These are phyloP conservation scores for Nemania sp. DNA, from an alignment of 2,329 filamentous ascomycete species.

Conservation along the genomic window DNA sequence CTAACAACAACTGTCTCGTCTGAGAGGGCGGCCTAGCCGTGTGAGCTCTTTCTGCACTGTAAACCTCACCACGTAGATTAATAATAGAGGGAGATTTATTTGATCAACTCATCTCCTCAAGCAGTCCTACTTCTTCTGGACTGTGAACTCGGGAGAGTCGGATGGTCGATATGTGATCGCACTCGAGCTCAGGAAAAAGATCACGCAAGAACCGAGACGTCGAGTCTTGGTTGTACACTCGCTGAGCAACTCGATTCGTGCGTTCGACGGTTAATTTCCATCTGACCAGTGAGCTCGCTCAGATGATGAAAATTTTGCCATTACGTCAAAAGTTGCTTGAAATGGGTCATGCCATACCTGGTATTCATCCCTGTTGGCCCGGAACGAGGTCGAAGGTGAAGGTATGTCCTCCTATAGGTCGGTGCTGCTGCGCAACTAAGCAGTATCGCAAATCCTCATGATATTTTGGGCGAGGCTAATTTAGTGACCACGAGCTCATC, in stretches of 20 bases:
- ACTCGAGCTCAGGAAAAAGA: not conserved
- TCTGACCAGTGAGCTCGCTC: not conserved
- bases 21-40: not conserved
- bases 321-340: conserved; percentile 2
- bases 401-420: not conserved
- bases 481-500: conserved; percentile 4
- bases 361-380: not conserved
- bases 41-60: not conserved
- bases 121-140: not conserved
- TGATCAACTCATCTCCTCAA: not conserved
- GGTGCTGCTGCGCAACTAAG: conserved; percentile 8
- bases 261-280: not conserved
- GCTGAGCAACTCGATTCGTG: not conserved
- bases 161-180: not conserved
- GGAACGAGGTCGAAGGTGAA: not conserved
- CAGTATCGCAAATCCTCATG: conserved; percentile 5
- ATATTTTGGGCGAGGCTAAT: conserved; percentile 28
- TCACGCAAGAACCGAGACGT: not conserved
- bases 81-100: not conserved
- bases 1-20: not conserved
- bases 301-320: conserved; percentile 1
- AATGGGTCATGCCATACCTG: not conserved
- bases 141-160: not conserved
- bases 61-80: not conserved
- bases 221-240: too few relatives aligned